Evolutionary conservation across 2,329 filamentous ascomycete genomes (phyloP).

Genomic region (Arthroderma uncinatum): DNA sequence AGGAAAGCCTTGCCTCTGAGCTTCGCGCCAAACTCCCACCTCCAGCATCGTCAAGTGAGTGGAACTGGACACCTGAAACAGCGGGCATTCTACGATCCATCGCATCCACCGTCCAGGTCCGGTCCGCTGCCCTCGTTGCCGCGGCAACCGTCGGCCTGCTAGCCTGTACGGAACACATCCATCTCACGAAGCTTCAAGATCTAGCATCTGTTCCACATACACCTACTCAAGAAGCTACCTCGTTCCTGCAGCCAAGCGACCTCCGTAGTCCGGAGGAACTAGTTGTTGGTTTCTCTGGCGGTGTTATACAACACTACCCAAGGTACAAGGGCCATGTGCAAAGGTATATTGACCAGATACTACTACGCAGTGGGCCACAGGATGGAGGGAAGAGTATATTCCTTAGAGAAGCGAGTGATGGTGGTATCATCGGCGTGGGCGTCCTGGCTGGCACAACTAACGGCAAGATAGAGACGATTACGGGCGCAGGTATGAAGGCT

Average conservation of each 20-base stretch:
- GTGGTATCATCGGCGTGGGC: conserved; percentile 42
- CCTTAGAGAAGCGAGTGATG: conserved; percentile 40
- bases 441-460: conserved; percentile 39
- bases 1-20: conserved; percentile 32
- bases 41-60: conserved; percentile 30
- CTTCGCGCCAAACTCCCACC: conserved; percentile 41
- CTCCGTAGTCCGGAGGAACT: conserved; percentile 42
- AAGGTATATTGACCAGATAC: conserved; percentile 50
- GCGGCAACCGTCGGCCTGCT: conserved; percentile 58
- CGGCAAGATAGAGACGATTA: conserved; percentile 7
- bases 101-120: conserved; percentile 54
- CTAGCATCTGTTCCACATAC: conserved; percentile 8
- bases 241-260: not conserved
- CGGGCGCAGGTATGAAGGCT: not conserved
- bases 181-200: conserved; percentile 19
- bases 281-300: conserved; percentile 65
- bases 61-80: conserved; percentile 51
- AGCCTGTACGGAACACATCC: conserved; percentile 54
- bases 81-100: conserved; percentile 51
- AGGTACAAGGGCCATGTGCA: conserved; percentile 58
- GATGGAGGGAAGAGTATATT: conserved; percentile 38
- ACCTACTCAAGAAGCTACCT: not conserved
- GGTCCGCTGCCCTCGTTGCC: conserved; percentile 60
- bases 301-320: conserved; percentile 67
- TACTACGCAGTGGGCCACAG: conserved; percentile 31